Evolutionary conservation across 306 rosid genomes (phyloP).

Genomic region (Glycine tomentella): DNA sequence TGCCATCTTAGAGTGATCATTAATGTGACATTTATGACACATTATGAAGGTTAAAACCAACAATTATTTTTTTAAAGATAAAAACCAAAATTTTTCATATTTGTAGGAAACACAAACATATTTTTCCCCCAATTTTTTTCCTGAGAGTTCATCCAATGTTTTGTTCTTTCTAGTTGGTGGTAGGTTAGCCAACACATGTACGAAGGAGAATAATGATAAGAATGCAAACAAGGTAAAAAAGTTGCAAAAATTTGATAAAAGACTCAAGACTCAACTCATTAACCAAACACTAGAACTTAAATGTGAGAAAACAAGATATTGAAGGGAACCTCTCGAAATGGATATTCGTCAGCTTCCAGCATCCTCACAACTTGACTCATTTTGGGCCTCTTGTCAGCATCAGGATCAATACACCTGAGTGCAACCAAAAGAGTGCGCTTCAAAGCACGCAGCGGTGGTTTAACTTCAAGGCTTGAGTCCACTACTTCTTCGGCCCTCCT

Average conservation of each 20-base stretch:
- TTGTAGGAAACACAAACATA: no score
- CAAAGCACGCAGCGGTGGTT: conserved; percentile 79
- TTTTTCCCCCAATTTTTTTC: no score
- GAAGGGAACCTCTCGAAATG: conserved; percentile 78
- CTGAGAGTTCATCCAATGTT: not conserved
- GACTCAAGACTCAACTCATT: not conserved
- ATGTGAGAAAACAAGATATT: conserved; percentile 10
- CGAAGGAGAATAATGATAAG: not conserved
- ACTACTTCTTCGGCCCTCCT: conserved; percentile 92
- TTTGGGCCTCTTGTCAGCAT: conserved; percentile 85
- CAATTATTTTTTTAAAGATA: no score
- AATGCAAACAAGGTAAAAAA: not conserved
- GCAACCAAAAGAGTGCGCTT: conserved; percentile 88
- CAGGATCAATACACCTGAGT: conserved; percentile 92
- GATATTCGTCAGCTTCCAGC: conserved; percentile 94
- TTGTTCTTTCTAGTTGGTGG: not conserved
- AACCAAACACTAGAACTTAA: conserved; percentile 12
- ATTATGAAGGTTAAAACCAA: no score
- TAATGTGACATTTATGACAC: no score
- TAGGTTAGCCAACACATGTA: not conserved
- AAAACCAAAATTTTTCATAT: no score
- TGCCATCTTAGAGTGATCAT: no score
- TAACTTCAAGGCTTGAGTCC: conserved; percentile 79
- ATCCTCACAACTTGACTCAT: conserved; percentile 94
- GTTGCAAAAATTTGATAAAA: conserved; percentile 9